These are phyloP conservation scores for Lactarius evosmus DNA, from an alignment of 768 basidiomycete species.

Conservation along the genomic window DNA sequence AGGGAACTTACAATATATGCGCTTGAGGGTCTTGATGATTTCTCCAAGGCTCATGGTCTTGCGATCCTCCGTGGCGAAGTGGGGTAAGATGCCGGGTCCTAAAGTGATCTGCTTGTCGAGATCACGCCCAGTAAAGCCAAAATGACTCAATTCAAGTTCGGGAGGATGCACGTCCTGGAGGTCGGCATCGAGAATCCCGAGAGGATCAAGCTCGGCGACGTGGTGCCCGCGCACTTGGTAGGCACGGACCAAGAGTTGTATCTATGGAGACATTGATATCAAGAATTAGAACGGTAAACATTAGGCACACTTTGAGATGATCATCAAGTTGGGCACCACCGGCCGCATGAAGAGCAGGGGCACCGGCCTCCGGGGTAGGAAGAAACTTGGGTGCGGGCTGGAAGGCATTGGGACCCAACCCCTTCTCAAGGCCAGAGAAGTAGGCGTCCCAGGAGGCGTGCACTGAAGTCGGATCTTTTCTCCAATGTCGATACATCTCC, in stretches of 20 bases:
- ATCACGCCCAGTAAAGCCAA: conserved; percentile 93
- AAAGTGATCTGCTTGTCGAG: conserved; percentile 92
- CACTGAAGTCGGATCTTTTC: conserved; percentile 85
- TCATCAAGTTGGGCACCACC: conserved; percentile 82
- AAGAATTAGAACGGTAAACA: not conserved
- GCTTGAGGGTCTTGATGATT: conserved; percentile 84
- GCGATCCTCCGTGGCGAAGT: conserved; percentile 84
- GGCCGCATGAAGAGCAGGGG: conserved; percentile 65
- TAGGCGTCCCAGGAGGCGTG: conserved; percentile 95
- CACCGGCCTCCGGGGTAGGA: conserved; percentile 71
- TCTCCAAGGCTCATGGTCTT: conserved; percentile 88
- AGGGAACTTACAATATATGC: conserved; percentile 82
- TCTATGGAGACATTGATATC: conserved; percentile 44
- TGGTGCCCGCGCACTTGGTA: conserved; percentile 99
- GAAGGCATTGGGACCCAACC: conserved; percentile 81
- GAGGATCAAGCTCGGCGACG: conserved; percentile 91
- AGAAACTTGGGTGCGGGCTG: conserved; percentile 75
- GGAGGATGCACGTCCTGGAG: conserved; percentile 74
- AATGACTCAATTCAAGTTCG: conserved; percentile 90
- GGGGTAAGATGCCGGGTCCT: conserved; percentile 93
- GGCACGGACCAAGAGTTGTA: conserved; percentile 95
- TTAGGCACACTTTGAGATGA: conserved; percentile 76
- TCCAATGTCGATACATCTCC: conserved; percentile 94
- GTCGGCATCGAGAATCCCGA: conserved; percentile 90
- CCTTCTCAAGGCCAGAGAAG: conserved; percentile 90